Conservation (phyloP, 306 rosid species). For the Cicer arietinum region DNA sequence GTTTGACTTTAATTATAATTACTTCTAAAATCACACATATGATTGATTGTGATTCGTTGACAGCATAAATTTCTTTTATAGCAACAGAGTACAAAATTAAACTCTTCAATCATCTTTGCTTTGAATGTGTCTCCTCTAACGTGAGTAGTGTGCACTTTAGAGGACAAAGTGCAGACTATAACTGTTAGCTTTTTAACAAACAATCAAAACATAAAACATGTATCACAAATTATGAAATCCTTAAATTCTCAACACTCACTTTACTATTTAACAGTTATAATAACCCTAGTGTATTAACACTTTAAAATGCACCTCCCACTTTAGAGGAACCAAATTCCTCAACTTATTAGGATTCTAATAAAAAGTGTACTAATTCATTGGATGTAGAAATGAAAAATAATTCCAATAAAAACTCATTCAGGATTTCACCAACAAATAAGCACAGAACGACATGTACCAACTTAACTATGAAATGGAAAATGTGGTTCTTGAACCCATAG, state of each 20-base stretch:
- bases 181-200: background rate
- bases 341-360: background rate
- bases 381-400: conserved; percentile 13
- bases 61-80: too few species aligned
- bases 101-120: background rate
- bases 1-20: too few species aligned
- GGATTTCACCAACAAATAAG: conserved; percentile 9
- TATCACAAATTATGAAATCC: background rate
- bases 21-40: too few species aligned
- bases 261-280: background rate
- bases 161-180: background rate
- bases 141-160: background rate
- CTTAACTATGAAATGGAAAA: too few species aligned
- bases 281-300: background rate
- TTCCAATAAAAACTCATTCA: conserved; percentile 29
- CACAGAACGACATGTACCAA: too few species aligned
- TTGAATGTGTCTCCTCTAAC: background rate
- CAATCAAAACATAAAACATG: background rate
- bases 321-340: background rate
- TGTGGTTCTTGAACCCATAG: too few species aligned
- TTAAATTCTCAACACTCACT: background rate
- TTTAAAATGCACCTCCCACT: background rate
- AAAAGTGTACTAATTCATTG: conserved; percentile 6
- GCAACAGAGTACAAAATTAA: too few species aligned
- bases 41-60: too few species aligned